Percentiles rank a stretch among this genome's conserved stretches.
These are phyloP conservation scores for Protomyces inundatus DNA, from an alignment of 1,139 yeast genomes.

Conservation along the genomic window DNA sequence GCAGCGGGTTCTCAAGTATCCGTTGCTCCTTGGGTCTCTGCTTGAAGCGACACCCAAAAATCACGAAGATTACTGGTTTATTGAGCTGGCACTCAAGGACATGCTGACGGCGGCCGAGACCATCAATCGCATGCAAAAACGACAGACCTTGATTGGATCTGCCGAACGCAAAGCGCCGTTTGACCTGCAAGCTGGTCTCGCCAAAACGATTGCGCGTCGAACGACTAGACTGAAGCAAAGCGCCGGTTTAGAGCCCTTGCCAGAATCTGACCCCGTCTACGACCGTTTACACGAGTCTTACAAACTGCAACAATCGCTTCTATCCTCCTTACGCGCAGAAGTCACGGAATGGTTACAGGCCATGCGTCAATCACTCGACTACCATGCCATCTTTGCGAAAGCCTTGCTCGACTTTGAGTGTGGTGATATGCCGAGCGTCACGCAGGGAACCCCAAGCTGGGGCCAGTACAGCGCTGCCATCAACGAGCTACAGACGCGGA, in stretches of 20 bases:
- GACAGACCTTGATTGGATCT: conserved; percentile 18
- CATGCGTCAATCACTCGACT: conserved; percentile 12
- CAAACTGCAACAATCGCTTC: conserved; percentile 8
- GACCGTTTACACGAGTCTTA: conserved; percentile 1
- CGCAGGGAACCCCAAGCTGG: conserved; percentile 7
- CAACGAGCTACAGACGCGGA: conserved; percentile 8
- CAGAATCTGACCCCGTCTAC: neutral
- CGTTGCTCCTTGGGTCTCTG: conserved; percentile 37
- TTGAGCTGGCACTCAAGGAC: conserved; percentile 35
- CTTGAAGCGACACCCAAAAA: conserved; percentile 35
- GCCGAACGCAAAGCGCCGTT: conserved; percentile 5
- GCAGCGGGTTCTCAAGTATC: conserved; percentile 44
- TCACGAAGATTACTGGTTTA: conserved; percentile 38
- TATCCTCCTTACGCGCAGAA: conserved; percentile 4
- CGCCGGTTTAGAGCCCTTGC: conserved; percentile 5
- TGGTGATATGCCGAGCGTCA: neutral
- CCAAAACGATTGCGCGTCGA: conserved; percentile 25
- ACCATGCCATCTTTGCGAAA: conserved; percentile 1
- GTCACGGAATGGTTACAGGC: conserved; percentile 19
- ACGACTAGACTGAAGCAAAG: conserved; percentile 9
- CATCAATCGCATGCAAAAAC: conserved; percentile 35
- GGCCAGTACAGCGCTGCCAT: neutral
- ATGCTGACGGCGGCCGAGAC: conserved; percentile 36
- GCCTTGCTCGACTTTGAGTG: conserved; percentile 3
- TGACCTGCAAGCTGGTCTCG: conserved; percentile 17